Evolutionary conservation across 768 basidiomycete species (phyloP).

Genomic region (Podaxis carcinomalis): DNA sequence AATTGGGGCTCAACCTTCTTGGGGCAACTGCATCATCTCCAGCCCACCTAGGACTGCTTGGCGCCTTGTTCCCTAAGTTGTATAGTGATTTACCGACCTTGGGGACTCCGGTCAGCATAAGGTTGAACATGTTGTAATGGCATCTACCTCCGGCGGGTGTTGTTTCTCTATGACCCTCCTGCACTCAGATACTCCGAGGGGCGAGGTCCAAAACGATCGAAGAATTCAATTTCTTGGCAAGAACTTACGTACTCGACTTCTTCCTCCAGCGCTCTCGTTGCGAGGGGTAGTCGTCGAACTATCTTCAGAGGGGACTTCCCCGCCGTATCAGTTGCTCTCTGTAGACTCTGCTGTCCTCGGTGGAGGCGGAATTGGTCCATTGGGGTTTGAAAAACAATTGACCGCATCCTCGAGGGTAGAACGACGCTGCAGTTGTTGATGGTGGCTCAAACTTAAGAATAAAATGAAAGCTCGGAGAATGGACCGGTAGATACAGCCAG

Average conservation of each 20-base stretch:
- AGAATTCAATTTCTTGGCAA: constrained; percentile 5
- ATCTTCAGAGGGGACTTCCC: background rate
- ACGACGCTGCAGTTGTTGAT: background rate
- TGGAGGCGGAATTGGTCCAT: background rate
- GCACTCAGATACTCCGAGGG: constrained; percentile 10
- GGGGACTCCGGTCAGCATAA: background rate
- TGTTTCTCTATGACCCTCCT: constrained; percentile 1
- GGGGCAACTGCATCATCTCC: constrained; percentile 7
- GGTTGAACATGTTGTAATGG: constrained; percentile 7
- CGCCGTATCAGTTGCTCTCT: background rate
- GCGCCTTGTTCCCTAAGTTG: constrained; percentile 1
- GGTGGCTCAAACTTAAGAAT: background rate
- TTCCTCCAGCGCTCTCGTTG: constrained; percentile 11
- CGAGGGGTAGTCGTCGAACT: background rate
- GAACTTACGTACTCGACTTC: constrained; percentile 10
- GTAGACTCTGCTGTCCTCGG: background rate
- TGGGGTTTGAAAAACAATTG: background rate
- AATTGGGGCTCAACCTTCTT: constrained; percentile 11
- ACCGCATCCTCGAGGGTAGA: background rate
- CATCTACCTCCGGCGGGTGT: background rate
- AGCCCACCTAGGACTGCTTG: constrained; percentile 3
- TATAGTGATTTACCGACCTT: constrained; percentile 3
- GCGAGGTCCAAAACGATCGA: background rate
- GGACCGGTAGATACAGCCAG: background rate
- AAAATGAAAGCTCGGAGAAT: background rate